phyloP scores from a whole-genome alignment of 2,329 filamentous ascomycete species.

The Pochonia chlamydosporia region DNA sequence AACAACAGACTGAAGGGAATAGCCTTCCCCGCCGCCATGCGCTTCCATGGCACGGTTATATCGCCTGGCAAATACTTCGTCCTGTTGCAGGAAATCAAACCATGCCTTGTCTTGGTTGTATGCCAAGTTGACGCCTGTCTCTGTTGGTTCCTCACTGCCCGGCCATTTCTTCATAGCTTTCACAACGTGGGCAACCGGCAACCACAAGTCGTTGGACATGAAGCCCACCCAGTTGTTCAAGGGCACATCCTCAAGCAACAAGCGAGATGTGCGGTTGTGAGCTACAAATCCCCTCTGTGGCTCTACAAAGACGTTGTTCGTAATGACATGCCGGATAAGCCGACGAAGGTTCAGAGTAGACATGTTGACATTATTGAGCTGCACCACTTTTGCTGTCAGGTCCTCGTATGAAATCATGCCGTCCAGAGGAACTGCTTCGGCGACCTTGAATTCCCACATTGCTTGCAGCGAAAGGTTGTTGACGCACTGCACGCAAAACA shows the following conservation, averaged over 20 bases:
- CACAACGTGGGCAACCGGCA: constrained; percentile 21
- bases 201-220: constrained; percentile 23
- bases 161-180: constrained; percentile 29
- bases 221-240: constrained; percentile 24
- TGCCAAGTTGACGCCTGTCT: constrained; percentile 25
- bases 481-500: constrained; percentile 11
- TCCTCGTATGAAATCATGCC: constrained; percentile 20
- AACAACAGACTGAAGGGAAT: constrained; percentile 6
- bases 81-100: constrained; percentile 22
- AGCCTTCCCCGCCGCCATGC: constrained; percentile 17
- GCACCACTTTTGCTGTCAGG: constrained; percentile 20
- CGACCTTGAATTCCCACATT: constrained; percentile 22
- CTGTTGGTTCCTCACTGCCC: constrained; percentile 23
- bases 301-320: constrained; percentile 32
- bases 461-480: constrained; percentile 21
- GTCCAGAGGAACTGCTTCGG: constrained; percentile 18
- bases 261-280: constrained; percentile 27
- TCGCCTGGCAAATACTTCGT: constrained; percentile 16
- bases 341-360: constrained; percentile 23
- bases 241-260: constrained; percentile 20
- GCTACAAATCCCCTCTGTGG: constrained; percentile 28
- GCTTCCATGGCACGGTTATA: constrained; percentile 26
- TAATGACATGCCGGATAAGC: constrained; percentile 30
- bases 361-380: constrained; percentile 32
- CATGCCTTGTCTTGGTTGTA: constrained; percentile 16